phyloP scores from a whole-genome alignment of 2,329 filamentous ascomycete species.

The Epichloe gansuensis region DNA sequence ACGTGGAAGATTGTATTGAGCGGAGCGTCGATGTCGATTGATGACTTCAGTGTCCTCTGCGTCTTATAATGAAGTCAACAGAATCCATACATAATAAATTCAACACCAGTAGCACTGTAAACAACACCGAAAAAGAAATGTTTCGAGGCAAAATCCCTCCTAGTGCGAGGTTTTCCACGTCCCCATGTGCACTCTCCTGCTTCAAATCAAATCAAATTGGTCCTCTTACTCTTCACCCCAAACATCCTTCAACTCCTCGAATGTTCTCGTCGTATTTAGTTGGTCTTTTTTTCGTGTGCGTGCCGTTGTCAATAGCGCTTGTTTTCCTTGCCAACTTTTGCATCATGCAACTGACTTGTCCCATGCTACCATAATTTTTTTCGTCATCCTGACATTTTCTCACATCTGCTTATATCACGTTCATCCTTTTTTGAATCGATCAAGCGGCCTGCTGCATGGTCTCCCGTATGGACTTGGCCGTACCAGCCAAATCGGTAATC shows the following conservation, averaged over 20 bases:
- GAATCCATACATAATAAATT: neutral
- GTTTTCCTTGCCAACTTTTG: neutral
- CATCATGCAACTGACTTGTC: neutral
- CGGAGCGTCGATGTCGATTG: no score
- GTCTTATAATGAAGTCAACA: neutral
- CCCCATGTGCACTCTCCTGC: neutral
- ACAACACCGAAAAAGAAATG: neutral
- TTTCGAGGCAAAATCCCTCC: no score
- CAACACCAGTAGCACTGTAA: neutral
- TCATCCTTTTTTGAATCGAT: constrained; percentile 1
- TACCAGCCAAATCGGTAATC: constrained; percentile 65
- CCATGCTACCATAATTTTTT: neutral
- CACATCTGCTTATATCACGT: neutral
- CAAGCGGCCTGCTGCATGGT: constrained; percentile 8
- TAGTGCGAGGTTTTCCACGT: no score
- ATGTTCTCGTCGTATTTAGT: no score
- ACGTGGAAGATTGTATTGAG: no score
- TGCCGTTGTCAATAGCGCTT: neutral
- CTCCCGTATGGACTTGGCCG: constrained; percentile 26
- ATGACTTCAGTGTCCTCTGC: no score
- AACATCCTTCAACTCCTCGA: no score
- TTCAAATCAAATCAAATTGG: neutral
- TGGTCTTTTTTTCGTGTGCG: no score
- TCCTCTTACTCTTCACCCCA: no score
- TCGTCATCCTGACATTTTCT: neutral